Evolutionary conservation across 2,329 filamentous ascomycete species (phyloP), one percentile per base, ranked within the genome.

Genomic region (Claviceps digitariae): DNA sequence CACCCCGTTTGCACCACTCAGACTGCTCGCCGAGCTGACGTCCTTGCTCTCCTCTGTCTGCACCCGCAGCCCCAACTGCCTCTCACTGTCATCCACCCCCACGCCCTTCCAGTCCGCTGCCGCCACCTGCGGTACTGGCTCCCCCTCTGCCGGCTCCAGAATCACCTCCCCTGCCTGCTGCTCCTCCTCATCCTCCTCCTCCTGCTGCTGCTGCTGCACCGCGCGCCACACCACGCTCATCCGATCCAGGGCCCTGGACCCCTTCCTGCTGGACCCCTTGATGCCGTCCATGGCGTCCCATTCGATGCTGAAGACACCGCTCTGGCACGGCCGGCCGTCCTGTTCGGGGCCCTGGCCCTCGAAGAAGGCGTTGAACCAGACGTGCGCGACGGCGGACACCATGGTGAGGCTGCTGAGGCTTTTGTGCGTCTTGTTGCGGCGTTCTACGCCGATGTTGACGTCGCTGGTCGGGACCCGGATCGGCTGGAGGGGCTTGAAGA

Each of bases 311-410:
- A 82, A 82, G 3, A 81, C 72, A 12, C 79, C 91, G 10, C 78
- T 86, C 45, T 83, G 77, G 49, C 86, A 77, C 0, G 87, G 75
- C 17, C 74, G 70, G 25, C 86, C 87, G 29, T 72, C 67, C 44
- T 82, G 75, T 62, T 90, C 86, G 0, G 85, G 83, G 0, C 86
- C 86, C 21, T 79, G 73, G 46, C 90, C 90, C 69, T 97, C 93
- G 62, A 97, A 97, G 68, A 83, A 97, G 1, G 83, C 75, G 63
- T 98, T 98, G 74, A 96, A 95, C 93, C 93, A 98, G 17, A 95
- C 87, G 63, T 97, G 91, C 0, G 90, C 90, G 10, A 97, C 84
- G 0, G 90, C 84, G 0, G 91, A 95, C 3, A 96, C 89, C 83
- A 97, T 88, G 0, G 88, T 90, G 59, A 88, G 79, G 15, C 89